Evolutionary conservation across 2,329 filamentous ascomycete species (phyloP), one percentile per base, ranked within the genome.

Genomic region (Pseudopyrenochaeta lycopersici): DNA sequence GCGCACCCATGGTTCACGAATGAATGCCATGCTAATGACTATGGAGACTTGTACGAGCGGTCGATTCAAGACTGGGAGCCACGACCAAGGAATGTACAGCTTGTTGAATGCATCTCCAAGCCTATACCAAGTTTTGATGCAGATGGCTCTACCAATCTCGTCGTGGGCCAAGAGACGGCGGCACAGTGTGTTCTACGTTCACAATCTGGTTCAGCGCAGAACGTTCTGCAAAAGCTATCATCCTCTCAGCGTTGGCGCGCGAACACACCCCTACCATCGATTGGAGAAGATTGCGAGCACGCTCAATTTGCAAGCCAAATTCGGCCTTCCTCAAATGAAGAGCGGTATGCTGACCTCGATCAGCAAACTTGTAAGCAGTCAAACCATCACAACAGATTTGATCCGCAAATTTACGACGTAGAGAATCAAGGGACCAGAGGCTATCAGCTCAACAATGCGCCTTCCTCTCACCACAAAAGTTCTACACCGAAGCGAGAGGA

Each of bases 1-100:
- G 49, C 67, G 9, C 84, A 87, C 68, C 49, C 63, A 9, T 88
- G 85, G 86, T 85, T 88, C 60, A 79, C 79, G 1, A 27, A 27
- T 27, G 23, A 27, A 9, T 62, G 70, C 7, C 80, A 85, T 64
- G 76, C 71, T 17, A 66, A 66, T 12, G 77, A 81, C 15, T 80
- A 85, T 49, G 75, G 83, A 27, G 76, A 75, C 1, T 68, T 84
- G 2, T 87, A 87, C 58, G 46, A 77, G 50, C 75, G 78, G 33
- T 77, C 81, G 0, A 79, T 81, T 50, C 66, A 70, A 30, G 74
- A 79, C 48, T 87, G 85, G 85, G 68, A 70, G 48, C 82, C 82
- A n/a, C 74, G 74, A 3, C 50, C 52, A 17, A 68, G 63, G 23
- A 50, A 63, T 9, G 55, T 61, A 7, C 63, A 58, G 21, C 56